Evolutionary conservation across 257 asterid genomes (phyloP).

Genomic region (Schizonepeta tenuifolia): DNA sequence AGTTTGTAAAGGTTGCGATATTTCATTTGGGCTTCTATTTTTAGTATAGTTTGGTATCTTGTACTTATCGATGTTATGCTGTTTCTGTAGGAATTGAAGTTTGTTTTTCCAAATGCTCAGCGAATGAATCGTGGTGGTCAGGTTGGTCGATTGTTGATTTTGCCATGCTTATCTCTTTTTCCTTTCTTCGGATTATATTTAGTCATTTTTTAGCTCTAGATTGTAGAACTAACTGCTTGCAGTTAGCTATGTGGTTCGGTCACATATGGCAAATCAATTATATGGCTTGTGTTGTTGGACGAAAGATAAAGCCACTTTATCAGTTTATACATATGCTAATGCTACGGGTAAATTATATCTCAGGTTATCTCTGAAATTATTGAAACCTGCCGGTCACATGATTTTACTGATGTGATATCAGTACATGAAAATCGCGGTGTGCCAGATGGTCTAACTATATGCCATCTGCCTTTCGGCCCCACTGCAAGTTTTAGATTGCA

Average conservation of each 20-base stretch:
- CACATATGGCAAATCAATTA: background rate
- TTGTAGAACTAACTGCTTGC: background rate
- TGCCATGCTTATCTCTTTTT: too few relatives aligned
- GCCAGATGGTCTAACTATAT: conserved; percentile 84
- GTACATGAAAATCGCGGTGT: conserved; percentile 97
- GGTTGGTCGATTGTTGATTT: conserved; percentile 51
- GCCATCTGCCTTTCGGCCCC: conserved; percentile 97
- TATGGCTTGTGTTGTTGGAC: background rate
- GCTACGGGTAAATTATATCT: background rate
- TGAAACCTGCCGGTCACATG: conserved; percentile 89
- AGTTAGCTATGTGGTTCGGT: too few relatives aligned
- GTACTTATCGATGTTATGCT: background rate
- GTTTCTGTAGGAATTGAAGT: conserved; percentile 69
- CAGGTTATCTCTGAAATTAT: conserved; percentile 92
- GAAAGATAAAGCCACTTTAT: background rate
- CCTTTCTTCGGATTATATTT: background rate
- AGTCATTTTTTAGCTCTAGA: background rate
- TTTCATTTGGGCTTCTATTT: conserved; percentile 10
- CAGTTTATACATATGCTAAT: conserved; percentile 19
- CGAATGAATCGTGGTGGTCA: conserved; percentile 96
- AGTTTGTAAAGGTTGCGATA: conserved; percentile 82
- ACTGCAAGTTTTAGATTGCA: conserved; percentile 89
- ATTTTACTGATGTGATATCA: conserved; percentile 84
- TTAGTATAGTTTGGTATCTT: background rate
- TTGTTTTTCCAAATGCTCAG: conserved; percentile 89